A percentile compares a stretch with the other conserved stretches of the same genome.
These are phyloP conservation scores for Berkeleyomyces basicola DNA, from an alignment of 2,329 filamentous ascomycete species.

Conservation along the genomic window DNA sequence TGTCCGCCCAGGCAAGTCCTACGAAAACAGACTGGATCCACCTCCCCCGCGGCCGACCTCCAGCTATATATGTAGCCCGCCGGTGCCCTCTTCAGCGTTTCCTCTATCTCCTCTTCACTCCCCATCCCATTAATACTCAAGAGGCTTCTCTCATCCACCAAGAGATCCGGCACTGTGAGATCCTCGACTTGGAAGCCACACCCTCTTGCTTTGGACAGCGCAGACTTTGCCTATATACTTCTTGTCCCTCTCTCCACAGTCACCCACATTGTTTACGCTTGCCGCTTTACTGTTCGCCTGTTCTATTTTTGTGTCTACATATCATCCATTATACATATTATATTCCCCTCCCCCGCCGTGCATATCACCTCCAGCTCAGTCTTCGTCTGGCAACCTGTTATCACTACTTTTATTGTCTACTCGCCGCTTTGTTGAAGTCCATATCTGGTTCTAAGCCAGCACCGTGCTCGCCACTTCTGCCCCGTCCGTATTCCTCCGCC, in stretches of 20 bases:
- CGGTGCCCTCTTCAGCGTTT: background rate
- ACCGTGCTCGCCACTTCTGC: no score
- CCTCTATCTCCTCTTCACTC: background rate
- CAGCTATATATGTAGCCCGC: constrained; percentile 4
- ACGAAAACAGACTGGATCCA: background rate
- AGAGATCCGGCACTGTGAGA: constrained; percentile 1
- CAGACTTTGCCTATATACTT: background rate
- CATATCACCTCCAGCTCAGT: background rate
- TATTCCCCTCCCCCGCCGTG: background rate
- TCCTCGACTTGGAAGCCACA: background rate
- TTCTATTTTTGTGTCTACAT: background rate
- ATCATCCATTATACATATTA: background rate
- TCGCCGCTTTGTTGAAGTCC: no score
- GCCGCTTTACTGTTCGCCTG: background rate
- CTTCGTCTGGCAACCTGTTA: background rate
- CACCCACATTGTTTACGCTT: background rate
- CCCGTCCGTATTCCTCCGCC: background rate
- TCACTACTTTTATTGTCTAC: no score
- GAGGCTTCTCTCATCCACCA: constrained; percentile 3
- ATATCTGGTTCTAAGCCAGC: no score
- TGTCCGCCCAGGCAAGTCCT: background rate
- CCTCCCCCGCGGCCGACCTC: background rate
- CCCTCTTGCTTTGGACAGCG: background rate
- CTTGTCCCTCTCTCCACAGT: background rate
- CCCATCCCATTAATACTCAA: background rate